Evolutionary conservation across 441 rosid genomes (phyloP).

Genomic region (Macaranga tanarius): DNA sequence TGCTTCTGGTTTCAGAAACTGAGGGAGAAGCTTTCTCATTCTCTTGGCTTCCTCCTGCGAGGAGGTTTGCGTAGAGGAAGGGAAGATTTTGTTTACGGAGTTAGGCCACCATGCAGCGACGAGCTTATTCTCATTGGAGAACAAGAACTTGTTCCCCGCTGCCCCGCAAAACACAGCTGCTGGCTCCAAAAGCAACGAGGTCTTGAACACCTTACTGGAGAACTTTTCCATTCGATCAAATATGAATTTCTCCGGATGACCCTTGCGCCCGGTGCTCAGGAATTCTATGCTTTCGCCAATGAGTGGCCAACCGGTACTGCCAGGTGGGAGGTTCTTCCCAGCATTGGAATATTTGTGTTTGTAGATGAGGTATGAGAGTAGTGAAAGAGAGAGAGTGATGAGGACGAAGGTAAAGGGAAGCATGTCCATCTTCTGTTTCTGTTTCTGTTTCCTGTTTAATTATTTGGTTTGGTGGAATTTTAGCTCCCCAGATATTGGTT

Average conservation of each 20-base stretch:
- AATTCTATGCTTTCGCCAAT: conserved; percentile 20
- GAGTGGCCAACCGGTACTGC: conserved; percentile 18
- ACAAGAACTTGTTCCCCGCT: conserved; percentile 54
- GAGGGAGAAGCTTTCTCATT: conserved; percentile 38
- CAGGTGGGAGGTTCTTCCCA: conserved; percentile 16
- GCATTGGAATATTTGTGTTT: background rate
- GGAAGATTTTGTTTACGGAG: conserved; percentile 44
- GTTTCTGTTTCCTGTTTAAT: too few relatives aligned
- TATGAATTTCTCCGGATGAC: conserved; percentile 20
- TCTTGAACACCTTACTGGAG: conserved; percentile 38
- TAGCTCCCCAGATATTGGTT: background rate
- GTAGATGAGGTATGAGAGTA: background rate
- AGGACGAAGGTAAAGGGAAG: background rate
- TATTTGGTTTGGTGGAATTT: background rate
- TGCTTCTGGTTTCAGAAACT: conserved; percentile 46
- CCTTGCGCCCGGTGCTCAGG: conserved; percentile 2
- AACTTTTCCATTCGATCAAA: conserved; percentile 11
- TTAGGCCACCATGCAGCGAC: conserved; percentile 54
- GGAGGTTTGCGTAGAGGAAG: conserved; percentile 27
- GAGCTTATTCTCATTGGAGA: conserved; percentile 53
- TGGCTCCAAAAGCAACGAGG: conserved; percentile 44
- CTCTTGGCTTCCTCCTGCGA: conserved; percentile 29
- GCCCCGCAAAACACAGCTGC: conserved; percentile 43
- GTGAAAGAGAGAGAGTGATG: background rate
- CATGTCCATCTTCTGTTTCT: background rate